These are phyloP conservation scores for Perkinsus marinus DNA, from an alignment of 169 alveolate genomes.

Conservation along the genomic window DNA sequence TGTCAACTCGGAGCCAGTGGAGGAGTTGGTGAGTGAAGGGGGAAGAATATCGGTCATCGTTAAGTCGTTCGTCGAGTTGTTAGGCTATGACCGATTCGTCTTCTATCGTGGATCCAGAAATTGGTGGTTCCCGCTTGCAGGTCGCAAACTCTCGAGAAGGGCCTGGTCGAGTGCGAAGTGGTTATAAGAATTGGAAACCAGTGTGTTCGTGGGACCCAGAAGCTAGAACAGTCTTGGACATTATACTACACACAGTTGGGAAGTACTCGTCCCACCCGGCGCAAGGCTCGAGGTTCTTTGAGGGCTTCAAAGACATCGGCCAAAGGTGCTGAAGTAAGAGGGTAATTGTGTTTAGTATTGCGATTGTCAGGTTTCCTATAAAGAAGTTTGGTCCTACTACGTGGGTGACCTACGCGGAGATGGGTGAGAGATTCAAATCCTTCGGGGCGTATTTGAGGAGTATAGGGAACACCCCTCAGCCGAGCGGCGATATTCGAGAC, in stretches of 20 bases:
- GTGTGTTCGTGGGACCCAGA: not conserved
- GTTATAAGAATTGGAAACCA: not conserved
- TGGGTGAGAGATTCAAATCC: not conserved
- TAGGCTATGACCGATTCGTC: not conserved
- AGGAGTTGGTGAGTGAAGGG: not conserved
- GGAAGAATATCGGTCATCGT: too few relatives aligned
- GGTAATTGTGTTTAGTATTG: not conserved
- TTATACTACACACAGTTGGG: not conserved
- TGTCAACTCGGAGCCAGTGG: not conserved
- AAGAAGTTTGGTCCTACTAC: not conserved
- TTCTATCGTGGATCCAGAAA: not conserved
- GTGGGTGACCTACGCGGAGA: not conserved
- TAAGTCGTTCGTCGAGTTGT: not conserved
- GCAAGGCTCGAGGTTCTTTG: not conserved
- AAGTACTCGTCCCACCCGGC: not conserved
- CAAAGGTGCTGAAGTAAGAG: not conserved
- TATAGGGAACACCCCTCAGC: not conserved
- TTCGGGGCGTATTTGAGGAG: not conserved
- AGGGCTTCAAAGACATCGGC: not conserved
- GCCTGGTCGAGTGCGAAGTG: not conserved
- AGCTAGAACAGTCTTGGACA: not conserved
- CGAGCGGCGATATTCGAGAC: not conserved
- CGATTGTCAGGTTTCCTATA: not conserved
- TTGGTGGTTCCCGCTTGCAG: not conserved
- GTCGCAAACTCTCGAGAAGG: not conserved